These are phyloP conservation scores for Backusella liffmaniae DNA, from an alignment of 192 early-diverging fungal species.

Conservation along the genomic window DNA sequence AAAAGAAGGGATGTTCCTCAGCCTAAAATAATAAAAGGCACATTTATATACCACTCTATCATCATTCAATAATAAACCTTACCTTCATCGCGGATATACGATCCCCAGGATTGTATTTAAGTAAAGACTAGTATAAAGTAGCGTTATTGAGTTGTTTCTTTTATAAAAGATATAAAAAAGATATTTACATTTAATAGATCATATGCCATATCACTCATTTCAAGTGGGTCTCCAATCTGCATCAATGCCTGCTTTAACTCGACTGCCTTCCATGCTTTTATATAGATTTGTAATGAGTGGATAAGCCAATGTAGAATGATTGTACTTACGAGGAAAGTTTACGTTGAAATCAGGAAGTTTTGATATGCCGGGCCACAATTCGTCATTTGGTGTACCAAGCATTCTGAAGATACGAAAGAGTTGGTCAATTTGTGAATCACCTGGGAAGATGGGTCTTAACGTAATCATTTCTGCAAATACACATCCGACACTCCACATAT, in stretches of 20 bases:
- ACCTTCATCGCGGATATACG: constrained; percentile 36
- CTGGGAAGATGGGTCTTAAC: constrained; percentile 80
- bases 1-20: constrained; percentile 28
- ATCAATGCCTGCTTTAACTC: constrained; percentile 8
- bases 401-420: constrained; percentile 59
- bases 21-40: constrained; percentile 7
- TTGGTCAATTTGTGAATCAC: constrained; percentile 63
- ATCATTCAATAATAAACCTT: neutral
- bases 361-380: constrained; percentile 57
- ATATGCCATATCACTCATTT: constrained; percentile 3
- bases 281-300: neutral
- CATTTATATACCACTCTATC: neutral
- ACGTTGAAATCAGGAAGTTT: constrained; percentile 46
- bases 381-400: constrained; percentile 73
- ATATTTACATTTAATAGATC: constrained; percentile 27
- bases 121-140: constrained; percentile 20
- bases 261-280: constrained; percentile 16
- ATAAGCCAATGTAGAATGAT: neutral
- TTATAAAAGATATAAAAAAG: neutral
- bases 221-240: neutral
- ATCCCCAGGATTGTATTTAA: constrained; percentile 29
- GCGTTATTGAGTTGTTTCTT: neutral
- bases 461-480: constrained; percentile 95
- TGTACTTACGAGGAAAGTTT: constrained; percentile 45
- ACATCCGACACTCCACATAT: constrained; percentile 98